Base-by-base conservation (phyloP, 306 rosid species). In the Rosa rugosa region DNA sequence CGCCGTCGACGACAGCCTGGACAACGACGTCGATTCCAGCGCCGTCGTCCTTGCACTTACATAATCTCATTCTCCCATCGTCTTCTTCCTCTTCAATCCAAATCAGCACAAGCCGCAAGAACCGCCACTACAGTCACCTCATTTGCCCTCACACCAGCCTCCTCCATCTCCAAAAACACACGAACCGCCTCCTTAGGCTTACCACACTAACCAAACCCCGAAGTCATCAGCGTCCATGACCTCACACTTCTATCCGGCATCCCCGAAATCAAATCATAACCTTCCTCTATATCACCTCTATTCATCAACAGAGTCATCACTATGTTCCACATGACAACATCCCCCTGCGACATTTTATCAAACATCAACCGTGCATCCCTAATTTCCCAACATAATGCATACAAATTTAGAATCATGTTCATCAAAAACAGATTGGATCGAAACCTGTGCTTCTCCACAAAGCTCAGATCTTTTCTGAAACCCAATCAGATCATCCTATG, bases 211-310 rank as follows among this genome's bases (percentile, higher is more conserved):
- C 81, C 87, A 60, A 68, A 84, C 22, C 94, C 94, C 11, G 78
- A 70, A 78, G 83, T 85, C 84, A 84, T 85, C n/a, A 86, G 80
- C 18, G 88, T 89, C 93, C 93, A 89, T n/a, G 89, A 89, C 86
- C 93, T 87, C 72, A 87, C 81, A 79, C 70, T 89, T 68, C 80
- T 87, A 44, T 69, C 50, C 0, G 84, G 84, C 83, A 85, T 87
- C 80, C 51, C 38, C 12, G 41, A 83, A 82, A 89, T 87, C 36
- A 87, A 31, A 8, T 62, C 88, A 82, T 75, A 85, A 4, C 91
- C 91, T 31, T 71, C 85, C 56, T 78, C 63, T 27, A 76, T 13
- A 47, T 80, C 80, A 17, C 56, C 80, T 38, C 11, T 76, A 68
- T 83, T 85, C 49, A 84, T 77, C 75, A 82, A 84, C 44, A 82